Percentiles rank a stretch among this genome's conserved stretches.
Evolutionary conservation across 345 rosid species (phyloP).

Genomic region (Pistacia integerrima): DNA sequence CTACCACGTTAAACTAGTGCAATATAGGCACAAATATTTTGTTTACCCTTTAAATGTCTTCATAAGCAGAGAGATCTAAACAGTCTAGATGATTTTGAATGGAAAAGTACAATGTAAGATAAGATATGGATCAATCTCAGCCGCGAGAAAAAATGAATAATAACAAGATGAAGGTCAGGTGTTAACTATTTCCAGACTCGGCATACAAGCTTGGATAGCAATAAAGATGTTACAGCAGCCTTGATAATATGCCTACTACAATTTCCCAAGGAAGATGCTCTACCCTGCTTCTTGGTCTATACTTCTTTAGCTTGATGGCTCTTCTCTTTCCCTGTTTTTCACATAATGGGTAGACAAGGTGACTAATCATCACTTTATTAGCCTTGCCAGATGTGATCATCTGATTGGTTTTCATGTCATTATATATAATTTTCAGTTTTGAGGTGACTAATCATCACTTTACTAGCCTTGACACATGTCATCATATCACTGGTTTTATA

Average conservation of each 20-base stretch:
- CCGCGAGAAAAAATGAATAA: slow-evolving; percentile 3
- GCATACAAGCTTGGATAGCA: slow-evolving; percentile 55
- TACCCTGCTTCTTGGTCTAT: slow-evolving; percentile 21
- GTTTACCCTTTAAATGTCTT: slow-evolving; percentile 19
- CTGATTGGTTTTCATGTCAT: too few species aligned
- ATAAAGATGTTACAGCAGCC: slow-evolving; percentile 54
- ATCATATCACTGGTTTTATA: too few species aligned
- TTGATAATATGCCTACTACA: slow-evolving; percentile 54
- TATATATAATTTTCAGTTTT: too few species aligned
- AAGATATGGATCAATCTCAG: slow-evolving; percentile 35
- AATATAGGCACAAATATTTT: slow-evolving; percentile 30
- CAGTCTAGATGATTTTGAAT: slow-evolving; percentile 40
- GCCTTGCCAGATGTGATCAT: too few species aligned
- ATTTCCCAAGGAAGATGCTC: slow-evolving; percentile 64
- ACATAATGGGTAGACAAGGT: neutral
- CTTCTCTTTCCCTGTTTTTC: neutral
- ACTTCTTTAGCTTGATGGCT: too few species aligned
- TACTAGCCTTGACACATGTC: too few species aligned
- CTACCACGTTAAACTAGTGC: slow-evolving; percentile 46
- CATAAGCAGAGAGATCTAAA: slow-evolving; percentile 31
- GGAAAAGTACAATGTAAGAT: slow-evolving; percentile 42
- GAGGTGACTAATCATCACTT: too few species aligned
- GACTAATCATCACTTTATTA: too few species aligned
- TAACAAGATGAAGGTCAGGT: slow-evolving; percentile 30
- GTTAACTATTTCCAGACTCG: slow-evolving; percentile 39